Evolutionary conservation across 2,329 filamentous ascomycete genomes (phyloP).

Genomic region (Rutstroemia sydowiana): DNA sequence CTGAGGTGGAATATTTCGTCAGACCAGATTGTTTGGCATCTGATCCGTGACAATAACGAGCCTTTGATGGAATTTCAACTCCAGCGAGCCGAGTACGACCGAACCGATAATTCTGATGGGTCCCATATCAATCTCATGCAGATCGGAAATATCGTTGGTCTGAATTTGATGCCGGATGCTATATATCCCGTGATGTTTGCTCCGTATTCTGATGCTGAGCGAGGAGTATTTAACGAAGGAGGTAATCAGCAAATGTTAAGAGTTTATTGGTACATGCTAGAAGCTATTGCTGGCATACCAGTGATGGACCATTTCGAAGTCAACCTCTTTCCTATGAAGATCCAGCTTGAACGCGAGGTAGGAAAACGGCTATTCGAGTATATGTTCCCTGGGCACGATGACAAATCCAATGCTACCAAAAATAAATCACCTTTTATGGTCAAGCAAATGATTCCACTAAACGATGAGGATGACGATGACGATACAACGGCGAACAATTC

Average conservation of each 20-base stretch:
- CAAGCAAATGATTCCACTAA: slow-evolving; percentile 40
- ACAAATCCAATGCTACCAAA: slow-evolving; percentile 35
- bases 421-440: slow-evolving; percentile 56
- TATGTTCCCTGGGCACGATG: slow-evolving; percentile 74
- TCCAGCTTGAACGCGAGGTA: slow-evolving; percentile 88
- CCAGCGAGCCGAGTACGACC: slow-evolving; percentile 83
- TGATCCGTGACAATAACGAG: slow-evolving; percentile 79
- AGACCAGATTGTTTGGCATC: slow-evolving; percentile 93
- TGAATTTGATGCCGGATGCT: slow-evolving; percentile 84
- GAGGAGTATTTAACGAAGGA: slow-evolving; percentile 44
- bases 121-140: slow-evolving; percentile 92
- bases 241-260: slow-evolving; percentile 75
- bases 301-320: slow-evolving; percentile 97
- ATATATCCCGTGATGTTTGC: slow-evolving; percentile 95
- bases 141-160: slow-evolving; percentile 77
- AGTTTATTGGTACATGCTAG: slow-evolving; percentile 96
- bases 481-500: slow-evolving; percentile 27
- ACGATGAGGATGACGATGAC: slow-evolving; percentile 29
- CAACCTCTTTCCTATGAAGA: slow-evolving; percentile 82
- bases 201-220: slow-evolving; percentile 69
- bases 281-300: slow-evolving; percentile 94
- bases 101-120: slow-evolving; percentile 93
- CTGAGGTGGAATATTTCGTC: slow-evolving; percentile 92
- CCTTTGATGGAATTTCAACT: slow-evolving; percentile 91
- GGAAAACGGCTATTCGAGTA: slow-evolving; percentile 94